Conservation (phyloP, 208 protist species). For the Acanthamoeba royreba region DNA sequence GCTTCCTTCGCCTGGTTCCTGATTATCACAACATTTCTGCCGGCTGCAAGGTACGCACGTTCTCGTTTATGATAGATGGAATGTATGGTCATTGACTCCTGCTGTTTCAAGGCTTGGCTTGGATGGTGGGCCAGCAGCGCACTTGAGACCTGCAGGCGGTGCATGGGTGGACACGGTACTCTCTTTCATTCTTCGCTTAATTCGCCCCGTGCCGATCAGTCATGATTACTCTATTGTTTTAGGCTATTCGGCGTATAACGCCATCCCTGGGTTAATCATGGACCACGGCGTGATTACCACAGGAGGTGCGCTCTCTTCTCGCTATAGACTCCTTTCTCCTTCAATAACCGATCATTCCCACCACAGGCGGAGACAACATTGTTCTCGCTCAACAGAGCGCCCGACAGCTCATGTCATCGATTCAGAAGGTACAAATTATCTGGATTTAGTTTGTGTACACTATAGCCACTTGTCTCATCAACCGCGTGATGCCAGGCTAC, state of each 20-base stretch:
- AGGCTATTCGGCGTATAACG: not conserved
- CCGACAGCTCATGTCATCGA: not conserved
- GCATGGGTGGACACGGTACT: not conserved
- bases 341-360: not conserved
- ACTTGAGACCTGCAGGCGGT: not conserved
- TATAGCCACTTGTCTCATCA: not conserved
- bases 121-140: not conserved
- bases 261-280: not conserved
- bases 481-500: not conserved
- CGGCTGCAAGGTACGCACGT: not conserved
- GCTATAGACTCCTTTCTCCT: not conserved
- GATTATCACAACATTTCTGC: not conserved
- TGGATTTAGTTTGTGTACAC: not conserved
- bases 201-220: not conserved
- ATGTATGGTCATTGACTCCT: not conserved
- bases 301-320: not conserved
- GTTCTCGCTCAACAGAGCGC: slow-evolving; percentile 2
- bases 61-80: not conserved
- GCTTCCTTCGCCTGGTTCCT: not conserved
- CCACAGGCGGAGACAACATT: not conserved
- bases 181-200: not conserved
- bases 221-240: not conserved
- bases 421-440: not conserved
- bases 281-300: not conserved
- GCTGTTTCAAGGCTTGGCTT: not conserved